These are phyloP conservation scores for Prunus persica DNA, from an alignment of 306 rosid genomes.

Conservation along the genomic window DNA sequence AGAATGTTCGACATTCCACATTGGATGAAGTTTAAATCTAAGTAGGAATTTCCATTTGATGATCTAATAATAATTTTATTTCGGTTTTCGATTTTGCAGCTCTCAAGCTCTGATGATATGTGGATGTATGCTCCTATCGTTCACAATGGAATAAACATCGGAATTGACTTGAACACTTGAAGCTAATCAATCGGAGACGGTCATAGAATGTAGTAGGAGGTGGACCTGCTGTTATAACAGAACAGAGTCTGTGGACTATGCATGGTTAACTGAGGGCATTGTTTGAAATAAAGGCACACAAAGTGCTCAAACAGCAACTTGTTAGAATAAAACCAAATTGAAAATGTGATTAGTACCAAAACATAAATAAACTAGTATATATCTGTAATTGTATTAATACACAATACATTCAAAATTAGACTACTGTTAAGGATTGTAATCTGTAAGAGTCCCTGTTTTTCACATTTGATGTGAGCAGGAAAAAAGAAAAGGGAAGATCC, in stretches of 20 bases:
- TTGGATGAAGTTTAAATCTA: background rate
- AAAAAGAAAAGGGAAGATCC: no score
- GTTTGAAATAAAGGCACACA: background rate
- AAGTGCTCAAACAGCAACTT: background rate
- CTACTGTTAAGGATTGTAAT: no score
- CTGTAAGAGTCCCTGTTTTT: no score
- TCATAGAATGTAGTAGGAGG: background rate
- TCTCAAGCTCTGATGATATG: constrained; percentile 76
- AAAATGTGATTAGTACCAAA: background rate
- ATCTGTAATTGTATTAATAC: no score
- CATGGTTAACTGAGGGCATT: background rate
- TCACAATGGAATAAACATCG: constrained; percentile 81
- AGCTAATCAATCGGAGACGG: background rate
- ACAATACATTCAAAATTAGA: no score
- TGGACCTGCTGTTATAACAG: background rate
- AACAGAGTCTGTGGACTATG: background rate
- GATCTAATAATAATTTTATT: constrained; percentile 1
- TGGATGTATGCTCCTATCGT: constrained; percentile 97
- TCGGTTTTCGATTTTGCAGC: constrained; percentile 43
- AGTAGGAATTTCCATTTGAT: background rate
- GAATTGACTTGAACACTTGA: constrained; percentile 46
- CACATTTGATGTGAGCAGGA: no score
- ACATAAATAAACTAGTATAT: background rate
- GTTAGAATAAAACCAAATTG: background rate
- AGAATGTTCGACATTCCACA: background rate